phyloP scores from a whole-genome alignment of 2,329 filamentous ascomycete genomes.

The Penicillium polonicum region DNA sequence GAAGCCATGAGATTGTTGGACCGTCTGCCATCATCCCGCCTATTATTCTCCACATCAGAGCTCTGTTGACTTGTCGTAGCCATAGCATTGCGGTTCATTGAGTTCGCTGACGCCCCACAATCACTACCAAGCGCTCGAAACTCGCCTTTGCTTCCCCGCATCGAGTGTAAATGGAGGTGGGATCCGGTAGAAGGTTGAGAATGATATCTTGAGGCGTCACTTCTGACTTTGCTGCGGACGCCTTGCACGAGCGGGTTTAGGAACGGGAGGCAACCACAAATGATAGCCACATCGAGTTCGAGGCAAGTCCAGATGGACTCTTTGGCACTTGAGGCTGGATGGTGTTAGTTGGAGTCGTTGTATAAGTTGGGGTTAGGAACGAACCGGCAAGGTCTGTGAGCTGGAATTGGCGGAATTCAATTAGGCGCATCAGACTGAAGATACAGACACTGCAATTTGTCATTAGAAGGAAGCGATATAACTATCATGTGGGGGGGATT shows the following conservation, averaged over 20 bases:
- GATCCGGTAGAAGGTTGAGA: not conserved
- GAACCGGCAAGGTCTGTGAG: not conserved
- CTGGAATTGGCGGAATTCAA: not conserved
- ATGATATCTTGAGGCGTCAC: not conserved
- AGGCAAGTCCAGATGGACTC: slow-evolving; percentile 1
- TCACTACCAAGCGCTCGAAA: not conserved
- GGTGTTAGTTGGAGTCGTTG: not conserved
- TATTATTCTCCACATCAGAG: not conserved
- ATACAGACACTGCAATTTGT: not conserved
- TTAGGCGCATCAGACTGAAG: not conserved
- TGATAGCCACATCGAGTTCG: not conserved
- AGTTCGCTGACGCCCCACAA: not conserved
- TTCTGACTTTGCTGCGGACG: not conserved
- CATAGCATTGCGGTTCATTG: not conserved
- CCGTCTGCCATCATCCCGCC: not conserved
- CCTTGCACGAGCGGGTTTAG: not conserved
- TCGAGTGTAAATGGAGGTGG: not conserved
- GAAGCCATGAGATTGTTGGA: not conserved
- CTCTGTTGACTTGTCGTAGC: not conserved
- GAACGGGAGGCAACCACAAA: not conserved
- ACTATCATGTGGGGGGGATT: not conserved
- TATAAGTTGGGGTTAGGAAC: not conserved
- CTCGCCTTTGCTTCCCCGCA: not conserved
- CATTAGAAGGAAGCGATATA: not conserved
- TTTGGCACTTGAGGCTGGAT: not conserved